Conservation (phyloP, 148 eudicot genomes). For the Rheum nobile region DNA sequence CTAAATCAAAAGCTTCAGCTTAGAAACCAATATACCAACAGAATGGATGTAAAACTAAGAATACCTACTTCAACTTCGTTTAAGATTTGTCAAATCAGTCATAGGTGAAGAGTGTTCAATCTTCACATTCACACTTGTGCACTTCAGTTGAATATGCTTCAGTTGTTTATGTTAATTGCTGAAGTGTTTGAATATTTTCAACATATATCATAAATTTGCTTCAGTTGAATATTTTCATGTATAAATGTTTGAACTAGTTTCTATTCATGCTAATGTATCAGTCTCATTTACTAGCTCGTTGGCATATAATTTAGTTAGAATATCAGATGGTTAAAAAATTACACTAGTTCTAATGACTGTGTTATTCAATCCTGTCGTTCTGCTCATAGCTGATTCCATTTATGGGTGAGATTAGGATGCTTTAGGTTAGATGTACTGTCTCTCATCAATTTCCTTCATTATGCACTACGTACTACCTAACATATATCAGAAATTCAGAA, state of each 20-base stretch:
- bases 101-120: slow-evolving; percentile 9
- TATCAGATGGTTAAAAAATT: neutral
- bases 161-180: no score
- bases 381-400: neutral
- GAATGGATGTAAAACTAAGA: neutral
- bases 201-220: no score
- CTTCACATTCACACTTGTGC: no score
- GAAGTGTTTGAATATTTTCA: no score
- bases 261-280: neutral
- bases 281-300: neutral
- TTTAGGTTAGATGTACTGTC: neutral
- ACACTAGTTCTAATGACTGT: neutral
- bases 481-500: no score
- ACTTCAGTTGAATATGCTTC: no score
- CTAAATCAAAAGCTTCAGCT: no score
- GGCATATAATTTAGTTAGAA: neutral
- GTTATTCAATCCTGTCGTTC: neutral
- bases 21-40: no score
- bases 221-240: no score
- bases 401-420: neutral
- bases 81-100: slow-evolving; percentile 7
- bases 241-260: no score
- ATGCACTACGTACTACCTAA: no score
- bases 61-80: neutral
- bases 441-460: no score